A percentile compares a stretch with the other conserved stretches of the same genome.
These are phyloP conservation scores for Staphylotrichum tortipilum DNA, from an alignment of 495 filamentous ascomycete species.

Conservation along the genomic window DNA sequence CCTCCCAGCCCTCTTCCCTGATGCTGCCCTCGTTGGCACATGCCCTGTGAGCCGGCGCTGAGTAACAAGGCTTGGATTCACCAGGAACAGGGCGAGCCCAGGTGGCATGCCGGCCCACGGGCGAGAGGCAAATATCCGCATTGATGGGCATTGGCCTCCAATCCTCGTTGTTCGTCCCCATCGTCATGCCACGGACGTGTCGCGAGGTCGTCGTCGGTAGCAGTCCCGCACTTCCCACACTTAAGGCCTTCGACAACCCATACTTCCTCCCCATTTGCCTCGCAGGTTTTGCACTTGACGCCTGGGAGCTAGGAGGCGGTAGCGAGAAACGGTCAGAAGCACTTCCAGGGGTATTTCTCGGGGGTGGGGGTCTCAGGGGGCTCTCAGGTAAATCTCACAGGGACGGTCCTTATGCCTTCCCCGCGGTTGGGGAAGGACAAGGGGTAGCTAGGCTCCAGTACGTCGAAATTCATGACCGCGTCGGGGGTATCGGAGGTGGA, in stretches of 20 bases:
- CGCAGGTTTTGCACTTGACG: conserved; percentile 23
- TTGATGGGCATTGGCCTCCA: too few relatives aligned
- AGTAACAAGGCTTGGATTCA: too few relatives aligned
- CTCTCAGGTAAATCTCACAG: neutral
- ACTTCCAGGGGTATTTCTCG: too few relatives aligned
- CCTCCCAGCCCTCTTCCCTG: too few relatives aligned
- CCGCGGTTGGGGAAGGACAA: neutral
- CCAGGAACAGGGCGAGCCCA: too few relatives aligned
- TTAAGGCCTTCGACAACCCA: conserved; percentile 43
- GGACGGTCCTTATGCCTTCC: neutral
- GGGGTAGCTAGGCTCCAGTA: neutral
- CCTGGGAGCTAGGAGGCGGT: conserved; percentile 17
- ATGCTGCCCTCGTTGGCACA: too few relatives aligned
- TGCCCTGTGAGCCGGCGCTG: too few relatives aligned
- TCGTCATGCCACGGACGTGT: neutral
- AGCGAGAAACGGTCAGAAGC: neutral
- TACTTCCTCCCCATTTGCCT: conserved; percentile 38
- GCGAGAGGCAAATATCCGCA: neutral
- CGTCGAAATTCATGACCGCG: too few relatives aligned
- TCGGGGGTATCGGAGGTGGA: too few relatives aligned
- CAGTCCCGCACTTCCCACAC: conserved; percentile 39
- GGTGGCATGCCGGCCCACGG: too few relatives aligned
- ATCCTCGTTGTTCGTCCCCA: neutral
- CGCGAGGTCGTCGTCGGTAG: conserved; percentile 4
- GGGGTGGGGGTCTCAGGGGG: too few relatives aligned